Percentiles rank a stretch among this genome's conserved stretches.
Conservation (phyloP, 1,284 basidiomycete species). For the Sphaerobolus stellatus region DNA sequence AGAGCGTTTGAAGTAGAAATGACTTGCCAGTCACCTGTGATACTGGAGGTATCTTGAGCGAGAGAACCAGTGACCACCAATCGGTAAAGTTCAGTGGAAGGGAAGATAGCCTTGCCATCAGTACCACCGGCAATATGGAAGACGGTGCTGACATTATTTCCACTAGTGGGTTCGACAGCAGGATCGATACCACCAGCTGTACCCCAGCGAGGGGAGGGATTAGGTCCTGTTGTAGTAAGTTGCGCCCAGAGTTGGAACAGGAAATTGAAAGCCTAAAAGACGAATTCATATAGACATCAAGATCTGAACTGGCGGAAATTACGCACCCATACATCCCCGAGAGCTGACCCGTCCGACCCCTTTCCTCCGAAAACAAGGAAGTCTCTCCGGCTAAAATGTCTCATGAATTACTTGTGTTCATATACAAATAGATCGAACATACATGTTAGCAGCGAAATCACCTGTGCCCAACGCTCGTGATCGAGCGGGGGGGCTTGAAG, state of each 20-base stretch:
- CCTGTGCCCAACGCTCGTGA: conserved; percentile 59
- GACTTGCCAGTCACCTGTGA: conserved; percentile 50
- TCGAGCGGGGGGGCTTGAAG: conserved; percentile 55
- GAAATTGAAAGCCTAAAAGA: conserved; percentile 71
- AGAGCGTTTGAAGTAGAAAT: conserved; percentile 36
- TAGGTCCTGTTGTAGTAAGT: conserved; percentile 46
- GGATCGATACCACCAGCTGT: conserved; percentile 72
- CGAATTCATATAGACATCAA: conserved; percentile 9
- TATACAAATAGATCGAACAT: conserved; percentile 29
- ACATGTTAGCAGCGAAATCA: conserved; percentile 79
- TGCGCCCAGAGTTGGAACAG: conserved; percentile 70
- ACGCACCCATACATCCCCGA: conserved; percentile 72
- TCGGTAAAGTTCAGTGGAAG: conserved; percentile 66
- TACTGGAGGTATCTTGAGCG: conserved; percentile 57
- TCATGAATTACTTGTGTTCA: conserved; percentile 7
- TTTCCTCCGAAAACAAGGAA: conserved; percentile 71
- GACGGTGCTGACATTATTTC: conserved; percentile 48
- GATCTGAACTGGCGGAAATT: neutral
- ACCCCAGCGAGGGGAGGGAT: conserved; percentile 62
- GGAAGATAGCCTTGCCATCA: conserved; percentile 42
- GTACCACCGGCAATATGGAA: conserved; percentile 69
- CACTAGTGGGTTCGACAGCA: neutral
- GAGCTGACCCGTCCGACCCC: conserved; percentile 46
- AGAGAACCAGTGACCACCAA: conserved; percentile 65
- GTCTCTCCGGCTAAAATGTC: conserved; percentile 55